Conservation (phyloP, 2,329 filamentous ascomycete species). For the Ophiosphaerella narmari region DNA sequence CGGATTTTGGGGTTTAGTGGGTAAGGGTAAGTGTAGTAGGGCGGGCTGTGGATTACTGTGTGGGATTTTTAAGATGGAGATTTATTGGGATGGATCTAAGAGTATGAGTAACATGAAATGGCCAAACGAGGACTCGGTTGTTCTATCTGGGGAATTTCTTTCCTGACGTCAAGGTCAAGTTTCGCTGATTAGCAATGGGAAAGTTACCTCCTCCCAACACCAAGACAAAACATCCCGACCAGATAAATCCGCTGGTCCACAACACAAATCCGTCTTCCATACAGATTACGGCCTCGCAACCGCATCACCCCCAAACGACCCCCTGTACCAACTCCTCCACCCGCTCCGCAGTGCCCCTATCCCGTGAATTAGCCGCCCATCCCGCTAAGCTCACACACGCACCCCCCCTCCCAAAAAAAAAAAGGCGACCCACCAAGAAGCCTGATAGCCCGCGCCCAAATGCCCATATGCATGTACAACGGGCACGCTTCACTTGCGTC, state of each 20-base stretch:
- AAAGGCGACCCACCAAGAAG: conserved; percentile 42
- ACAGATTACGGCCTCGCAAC: too few relatives aligned
- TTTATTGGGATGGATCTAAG: not conserved
- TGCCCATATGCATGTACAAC: conserved; percentile 80
- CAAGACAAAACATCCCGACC: too few relatives aligned
- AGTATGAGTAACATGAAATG: too few relatives aligned
- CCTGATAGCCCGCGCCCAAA: conserved; percentile 74
- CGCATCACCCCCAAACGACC: conserved; percentile 9
- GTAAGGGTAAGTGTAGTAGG: conserved; percentile 1
- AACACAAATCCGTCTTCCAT: too few relatives aligned
- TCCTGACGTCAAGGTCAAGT: too few relatives aligned
- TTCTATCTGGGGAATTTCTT: too few relatives aligned
- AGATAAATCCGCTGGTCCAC: too few relatives aligned
- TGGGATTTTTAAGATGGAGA: not conserved
- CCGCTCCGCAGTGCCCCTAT: conserved; percentile 48
- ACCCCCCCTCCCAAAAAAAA: not conserved
- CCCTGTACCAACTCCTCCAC: conserved; percentile 48
- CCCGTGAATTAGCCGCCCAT: not conserved
- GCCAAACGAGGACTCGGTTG: too few relatives aligned
- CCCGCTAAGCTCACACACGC: not conserved
- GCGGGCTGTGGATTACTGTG: not conserved
- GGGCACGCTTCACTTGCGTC: conserved; percentile 55
- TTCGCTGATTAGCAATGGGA: too few relatives aligned
- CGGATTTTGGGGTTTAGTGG: conserved; percentile 57
- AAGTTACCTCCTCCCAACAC: too few relatives aligned